Evolutionary conservation across 352 stramenopile species (phyloP).

Genomic region (Pythium pectinolyticum): DNA sequence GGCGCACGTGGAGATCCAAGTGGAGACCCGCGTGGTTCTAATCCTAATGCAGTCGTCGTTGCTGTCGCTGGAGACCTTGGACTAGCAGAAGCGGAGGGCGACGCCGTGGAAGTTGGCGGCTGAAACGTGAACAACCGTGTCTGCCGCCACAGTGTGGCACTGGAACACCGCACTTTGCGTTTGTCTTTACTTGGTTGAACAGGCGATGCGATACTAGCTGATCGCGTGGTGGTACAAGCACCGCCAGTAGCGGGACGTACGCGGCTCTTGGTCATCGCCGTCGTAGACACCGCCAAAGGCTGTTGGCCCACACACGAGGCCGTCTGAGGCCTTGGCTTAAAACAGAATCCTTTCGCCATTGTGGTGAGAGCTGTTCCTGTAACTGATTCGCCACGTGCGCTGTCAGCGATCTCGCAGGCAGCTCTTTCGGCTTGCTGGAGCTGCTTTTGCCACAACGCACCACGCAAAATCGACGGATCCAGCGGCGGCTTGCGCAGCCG

Average conservation of each 20-base stretch:
- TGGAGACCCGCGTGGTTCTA: too few relatives aligned
- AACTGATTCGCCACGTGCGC: neutral
- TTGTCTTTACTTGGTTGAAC: neutral
- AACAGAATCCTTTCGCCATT: neutral
- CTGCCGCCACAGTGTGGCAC: slow-evolving; percentile 48
- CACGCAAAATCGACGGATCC: slow-evolving; percentile 31
- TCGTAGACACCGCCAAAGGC: neutral
- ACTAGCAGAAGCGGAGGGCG: too few relatives aligned
- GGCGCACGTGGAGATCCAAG: too few relatives aligned
- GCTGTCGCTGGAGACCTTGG: too few relatives aligned
- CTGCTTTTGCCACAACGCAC: slow-evolving; percentile 28
- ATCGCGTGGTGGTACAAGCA: neutral
- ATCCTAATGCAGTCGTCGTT: too few relatives aligned
- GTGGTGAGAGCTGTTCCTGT: neutral
- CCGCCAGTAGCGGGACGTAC: slow-evolving; percentile 6
- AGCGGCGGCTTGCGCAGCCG: slow-evolving; percentile 41
- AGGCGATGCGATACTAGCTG: neutral
- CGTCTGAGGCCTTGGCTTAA: slow-evolving; percentile 3
- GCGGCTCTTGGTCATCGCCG: neutral
- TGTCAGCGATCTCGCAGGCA: neutral
- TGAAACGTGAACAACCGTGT: slow-evolving; percentile 44
- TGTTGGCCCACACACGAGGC: neutral
- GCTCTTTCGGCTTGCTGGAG: neutral
- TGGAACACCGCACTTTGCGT: slow-evolving; percentile 39
- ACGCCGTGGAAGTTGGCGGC: slow-evolving; percentile 8